A percentile compares a stretch with the other conserved stretches of the same genome.
Evolutionary conservation across 1,284 basidiomycete genomes (phyloP).

Genomic region (Anthracocystis setariae): DNA sequence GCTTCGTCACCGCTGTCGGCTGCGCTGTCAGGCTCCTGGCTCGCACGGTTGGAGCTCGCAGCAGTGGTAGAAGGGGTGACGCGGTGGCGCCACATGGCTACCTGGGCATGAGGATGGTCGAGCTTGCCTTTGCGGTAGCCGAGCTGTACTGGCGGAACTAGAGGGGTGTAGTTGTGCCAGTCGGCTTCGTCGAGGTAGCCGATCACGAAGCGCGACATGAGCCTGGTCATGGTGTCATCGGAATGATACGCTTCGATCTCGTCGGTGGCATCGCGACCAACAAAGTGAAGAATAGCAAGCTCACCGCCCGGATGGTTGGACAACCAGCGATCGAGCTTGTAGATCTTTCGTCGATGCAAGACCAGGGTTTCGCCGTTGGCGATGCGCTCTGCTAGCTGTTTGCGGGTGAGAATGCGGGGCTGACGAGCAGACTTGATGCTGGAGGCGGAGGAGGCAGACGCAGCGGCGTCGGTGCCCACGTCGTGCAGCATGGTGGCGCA

Average conservation of each 20-base stretch:
- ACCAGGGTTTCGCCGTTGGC: slow-evolving; percentile 74
- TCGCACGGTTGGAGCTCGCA: slow-evolving; percentile 10
- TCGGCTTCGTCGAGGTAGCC: slow-evolving; percentile 76
- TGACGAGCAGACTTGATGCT: slow-evolving; percentile 11
- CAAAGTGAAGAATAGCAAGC: slow-evolving; percentile 91
- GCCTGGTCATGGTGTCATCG: slow-evolving; percentile 73
- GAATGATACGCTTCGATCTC: slow-evolving; percentile 94
- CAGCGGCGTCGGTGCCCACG: slow-evolving; percentile 9
- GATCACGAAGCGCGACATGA: slow-evolving; percentile 78
- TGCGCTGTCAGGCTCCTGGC: slow-evolving; percentile 9
- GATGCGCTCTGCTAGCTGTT: slow-evolving; percentile 59
- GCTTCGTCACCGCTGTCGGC: slow-evolving; percentile 18
- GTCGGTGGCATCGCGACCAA: slow-evolving; percentile 92
- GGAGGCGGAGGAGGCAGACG: neutral
- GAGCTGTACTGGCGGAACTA: slow-evolving; percentile 87
- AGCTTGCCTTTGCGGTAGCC: slow-evolving; percentile 71
- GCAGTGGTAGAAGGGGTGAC: slow-evolving; percentile 19
- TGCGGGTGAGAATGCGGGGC: slow-evolving; percentile 49
- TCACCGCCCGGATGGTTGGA: slow-evolving; percentile 86
- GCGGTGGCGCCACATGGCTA: slow-evolving; percentile 53
- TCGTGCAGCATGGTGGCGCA: slow-evolving; percentile 4
- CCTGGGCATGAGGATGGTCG: slow-evolving; percentile 64
- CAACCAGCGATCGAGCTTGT: slow-evolving; percentile 86
- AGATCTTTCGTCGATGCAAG: slow-evolving; percentile 79
- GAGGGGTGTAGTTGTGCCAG: slow-evolving; percentile 75